These are phyloP conservation scores for Saccharomycopsis schoenii DNA, from an alignment of 805 yeast genomes.

Conservation along the genomic window DNA sequence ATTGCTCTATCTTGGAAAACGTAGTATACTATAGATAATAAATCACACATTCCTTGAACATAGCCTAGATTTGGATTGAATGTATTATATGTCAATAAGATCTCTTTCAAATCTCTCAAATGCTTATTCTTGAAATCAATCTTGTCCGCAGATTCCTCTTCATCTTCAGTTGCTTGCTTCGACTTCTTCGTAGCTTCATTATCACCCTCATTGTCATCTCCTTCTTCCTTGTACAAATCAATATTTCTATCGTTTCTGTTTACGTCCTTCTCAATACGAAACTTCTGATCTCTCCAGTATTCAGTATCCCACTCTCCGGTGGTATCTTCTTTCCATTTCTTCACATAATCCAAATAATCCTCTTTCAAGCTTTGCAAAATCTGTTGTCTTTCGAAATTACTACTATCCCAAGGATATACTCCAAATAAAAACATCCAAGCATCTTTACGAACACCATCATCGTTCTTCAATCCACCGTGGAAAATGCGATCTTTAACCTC, in stretches of 20 bases:
- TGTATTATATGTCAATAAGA: conserved; percentile 79
- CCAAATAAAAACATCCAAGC: conserved; percentile 84
- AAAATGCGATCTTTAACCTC: conserved; percentile 80
- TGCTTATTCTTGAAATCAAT: conserved; percentile 63
- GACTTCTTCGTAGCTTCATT: conserved; percentile 21
- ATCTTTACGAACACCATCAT: conserved; percentile 43
- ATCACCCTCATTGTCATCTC: conserved; percentile 21
- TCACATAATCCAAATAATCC: conserved; percentile 51
- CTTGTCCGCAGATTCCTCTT: conserved; percentile 28
- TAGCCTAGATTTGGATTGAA: conserved; percentile 79
- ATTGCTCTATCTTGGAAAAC: conserved; percentile 58
- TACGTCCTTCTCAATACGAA: conserved; percentile 87
- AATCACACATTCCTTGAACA: conserved; percentile 97
- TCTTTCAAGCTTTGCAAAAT: conserved; percentile 45
- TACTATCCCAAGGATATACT: conserved; percentile 84
- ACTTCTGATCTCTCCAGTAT: conserved; percentile 83
- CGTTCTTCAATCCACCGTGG: conserved; percentile 68
- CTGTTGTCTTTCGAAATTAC: conserved; percentile 54
- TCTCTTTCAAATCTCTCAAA: conserved; percentile 59
- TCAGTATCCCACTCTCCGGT: conserved; percentile 43
- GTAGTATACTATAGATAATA: conserved; percentile 76
- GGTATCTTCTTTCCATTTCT: conserved; percentile 60
- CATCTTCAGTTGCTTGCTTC: conserved; percentile 31
- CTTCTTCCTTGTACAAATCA: conserved; percentile 45
- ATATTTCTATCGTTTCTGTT: conserved; percentile 81